Evolutionary conservation across 371 early-diverging fungal species (phyloP), one percentile per base, ranked within the genome.

Genomic region (Actinomucor elegans): DNA sequence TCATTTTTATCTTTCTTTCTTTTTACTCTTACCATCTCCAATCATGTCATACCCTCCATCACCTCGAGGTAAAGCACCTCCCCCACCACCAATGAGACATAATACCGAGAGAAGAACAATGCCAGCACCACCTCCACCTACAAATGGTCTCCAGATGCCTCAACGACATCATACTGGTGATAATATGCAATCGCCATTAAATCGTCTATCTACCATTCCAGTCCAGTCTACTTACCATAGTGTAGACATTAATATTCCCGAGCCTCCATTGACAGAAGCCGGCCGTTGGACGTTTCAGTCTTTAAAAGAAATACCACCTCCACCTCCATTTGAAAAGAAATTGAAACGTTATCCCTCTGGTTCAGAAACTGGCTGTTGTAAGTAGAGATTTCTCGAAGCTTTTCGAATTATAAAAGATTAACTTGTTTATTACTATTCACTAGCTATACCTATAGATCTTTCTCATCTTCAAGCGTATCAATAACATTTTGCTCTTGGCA

Each of bases 241-340:
- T 10, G 15, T 69, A 1, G 67, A 77, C 40, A 54, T 69, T 17
- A 59, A 69, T 5, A 65, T 73, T 46, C 77, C 77, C 15, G 77
- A 77, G 48, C 75, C 75, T 20, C 75, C 79, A 20, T 63, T 64
- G 38, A 73, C 75, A 7, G 79, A 78, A 61, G 74, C 72, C 14
- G 79, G 79, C 26, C 61, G 64, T 50, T 78, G 75, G 75, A 73
- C 75, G 9, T 78, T 78, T 44, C 75, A 75, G 49, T 71, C 79
- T 0, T 71, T 71, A 56, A 54, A 34, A 20, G 75, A 78, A 29
- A 70, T 78, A 40, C 75, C 79, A 32, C 55, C 79, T 18, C 79
- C 79, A 17, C 75, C 75, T 12, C 60, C 66, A 0, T 78, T 78
- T 50, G 79, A 75, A 36, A 72, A 74, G 43, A 64, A 56, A 35